Conservation (phyloP, 2,329 filamentous ascomycete genomes). For the Xylariaceae sp. region DNA sequence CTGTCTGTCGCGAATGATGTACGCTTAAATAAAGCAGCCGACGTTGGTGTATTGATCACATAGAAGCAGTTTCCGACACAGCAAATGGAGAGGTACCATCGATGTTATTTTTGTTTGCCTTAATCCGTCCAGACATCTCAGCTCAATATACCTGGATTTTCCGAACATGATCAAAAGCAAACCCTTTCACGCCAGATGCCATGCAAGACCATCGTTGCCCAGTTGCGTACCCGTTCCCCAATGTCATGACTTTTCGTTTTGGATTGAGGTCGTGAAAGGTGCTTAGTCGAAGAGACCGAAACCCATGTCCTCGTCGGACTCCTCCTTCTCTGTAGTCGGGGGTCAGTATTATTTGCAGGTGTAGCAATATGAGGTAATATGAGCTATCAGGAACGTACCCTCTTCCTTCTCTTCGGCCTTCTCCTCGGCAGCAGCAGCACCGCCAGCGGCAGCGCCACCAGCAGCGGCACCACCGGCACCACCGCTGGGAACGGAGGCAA, state of each 20-base stretch:
- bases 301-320: conserved; percentile 75
- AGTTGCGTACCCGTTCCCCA: conserved; percentile 28
- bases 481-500: conserved; percentile 94
- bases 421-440: conserved; percentile 63
- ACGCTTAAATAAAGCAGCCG: too few relatives aligned
- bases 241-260: conserved; percentile 26
- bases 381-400: conserved; percentile 57
- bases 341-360: conserved; percentile 6
- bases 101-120: conserved; percentile 22
- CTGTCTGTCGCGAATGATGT: too few relatives aligned
- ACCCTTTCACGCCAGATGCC: conserved; percentile 29
- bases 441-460: conserved; percentile 63
- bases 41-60: not conserved
- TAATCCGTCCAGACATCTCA: conserved; percentile 23
- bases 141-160: conserved; percentile 10
- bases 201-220: conserved; percentile 28
- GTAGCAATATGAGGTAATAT: not conserved
- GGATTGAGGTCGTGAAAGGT: conserved; percentile 22
- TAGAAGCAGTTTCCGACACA: not conserved
- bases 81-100: conserved; percentile 23
- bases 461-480: conserved; percentile 72
- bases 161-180: conserved; percentile 25
- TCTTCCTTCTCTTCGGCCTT: conserved; percentile 63
- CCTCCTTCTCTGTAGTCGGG: conserved; percentile 55
- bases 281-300: conserved; percentile 75